Base-by-base conservation (phyloP, 768 basidiomycete genomes). In the Saitozyma podzolica region DNA sequence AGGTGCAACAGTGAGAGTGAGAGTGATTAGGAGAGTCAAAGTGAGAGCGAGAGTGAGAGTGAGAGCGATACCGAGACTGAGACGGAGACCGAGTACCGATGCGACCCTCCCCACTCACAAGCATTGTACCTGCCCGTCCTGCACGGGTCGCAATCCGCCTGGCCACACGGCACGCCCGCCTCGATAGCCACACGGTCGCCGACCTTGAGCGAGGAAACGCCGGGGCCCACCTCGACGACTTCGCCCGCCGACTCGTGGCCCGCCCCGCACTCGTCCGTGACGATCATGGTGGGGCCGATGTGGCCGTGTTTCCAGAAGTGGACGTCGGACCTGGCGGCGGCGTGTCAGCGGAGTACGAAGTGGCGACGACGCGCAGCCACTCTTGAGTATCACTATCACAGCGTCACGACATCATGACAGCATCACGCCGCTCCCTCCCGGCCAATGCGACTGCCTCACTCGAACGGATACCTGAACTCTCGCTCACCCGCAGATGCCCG, bases 401-500 rank as follows among this genome's bases (percentile, higher is more conserved):
- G 13, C 56, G 17, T 58, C 42, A 56, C 49, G n/a, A 55, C 16
- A 39, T 40, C 14, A 45, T 48, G 9, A n/a, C 13, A 17, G 20
- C 37, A 37, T 16, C 13, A 10, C 2, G 11, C 40, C 14, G 54
- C 14, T 40, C 20, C 40, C 54, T 2, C 29, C 29, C 29, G 29
- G 29, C 29, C 29, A 29, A 5, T 29, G 29, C 29, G 29, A 29
- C 29, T 29, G 29, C 29, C 29, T 29, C 29, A 29, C 29, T 29
- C 56, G 19, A 48, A 29, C 43, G 16, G 48, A 39, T 16, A 51
- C 45, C 13, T 17, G n/a, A 40, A 59, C 29, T 55, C 40, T 6
- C 7, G 70, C 78, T 69, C 62, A 77, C 70, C 81, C 80, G 59
- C 81, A 82, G 49, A 81, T 81, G 20, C 81, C 81, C 5, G 78